phyloP scores from a whole-genome alignment of 2,329 filamentous ascomycete genomes.

The Seiridium cupressi region DNA sequence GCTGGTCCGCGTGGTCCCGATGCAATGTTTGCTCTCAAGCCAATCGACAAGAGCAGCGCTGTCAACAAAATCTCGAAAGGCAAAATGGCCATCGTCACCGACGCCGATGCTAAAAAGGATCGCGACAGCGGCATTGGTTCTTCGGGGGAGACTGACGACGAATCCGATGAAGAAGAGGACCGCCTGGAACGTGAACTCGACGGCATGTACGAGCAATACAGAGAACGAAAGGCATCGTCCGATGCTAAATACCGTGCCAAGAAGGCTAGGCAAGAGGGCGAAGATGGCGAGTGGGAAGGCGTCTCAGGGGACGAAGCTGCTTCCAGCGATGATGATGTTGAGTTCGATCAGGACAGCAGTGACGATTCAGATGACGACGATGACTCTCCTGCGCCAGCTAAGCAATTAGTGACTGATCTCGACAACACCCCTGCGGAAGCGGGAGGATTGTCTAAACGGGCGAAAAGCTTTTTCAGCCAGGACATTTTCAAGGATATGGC shows the following conservation, averaged over 20 bases:
- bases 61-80: conserved; percentile 70
- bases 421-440: conserved; percentile 48
- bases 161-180: conserved; percentile 78
- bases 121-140: conserved; percentile 58
- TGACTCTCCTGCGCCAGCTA: conserved; percentile 30
- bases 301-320: conserved; percentile 67
- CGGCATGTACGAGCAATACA: conserved; percentile 81
- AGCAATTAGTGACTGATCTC: conserved; percentile 61
- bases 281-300: conserved; percentile 90
- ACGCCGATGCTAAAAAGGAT: conserved; percentile 55
- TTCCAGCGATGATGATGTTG: conserved; percentile 55
- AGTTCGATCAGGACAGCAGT: conserved; percentile 60
- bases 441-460: conserved; percentile 75
- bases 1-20: conserved; percentile 74
- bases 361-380: conserved; percentile 61
- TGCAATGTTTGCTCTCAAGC: conserved; percentile 82
- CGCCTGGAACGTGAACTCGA: conserved; percentile 82
- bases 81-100: conserved; percentile 69
- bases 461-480: conserved; percentile 87
- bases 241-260: conserved; percentile 92
- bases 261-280: conserved; percentile 75
- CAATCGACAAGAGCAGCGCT: conserved; percentile 73
- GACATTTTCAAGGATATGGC: conserved; percentile 88
- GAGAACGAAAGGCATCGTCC: conserved; percentile 71
- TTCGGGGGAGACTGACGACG: conserved; percentile 55